Percentiles rank a stretch among this genome's conserved stretches.
Evolutionary conservation across 257 asterid genomes (phyloP).

Genomic region (Hygrophila difformis): DNA sequence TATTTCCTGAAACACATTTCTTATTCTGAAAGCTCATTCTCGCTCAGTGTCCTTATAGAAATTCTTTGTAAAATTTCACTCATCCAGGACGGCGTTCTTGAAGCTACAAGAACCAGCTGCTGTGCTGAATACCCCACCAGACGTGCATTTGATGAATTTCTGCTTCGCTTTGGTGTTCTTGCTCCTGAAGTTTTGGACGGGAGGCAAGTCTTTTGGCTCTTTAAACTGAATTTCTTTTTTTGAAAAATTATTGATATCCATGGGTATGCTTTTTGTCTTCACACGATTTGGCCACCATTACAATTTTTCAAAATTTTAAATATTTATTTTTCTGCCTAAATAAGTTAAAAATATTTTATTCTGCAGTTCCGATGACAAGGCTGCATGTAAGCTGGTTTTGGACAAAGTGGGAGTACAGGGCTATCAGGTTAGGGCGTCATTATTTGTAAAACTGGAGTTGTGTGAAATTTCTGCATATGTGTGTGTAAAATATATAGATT

Average conservation of each 20-base stretch:
- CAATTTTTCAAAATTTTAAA: too few relatives aligned
- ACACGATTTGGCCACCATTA: too few relatives aligned
- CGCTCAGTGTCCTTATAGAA: background rate
- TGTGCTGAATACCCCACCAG: slow-evolving; percentile 99
- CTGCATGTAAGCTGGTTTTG: slow-evolving; percentile 78
- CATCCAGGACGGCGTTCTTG: slow-evolving; percentile 77
- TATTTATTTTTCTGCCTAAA: too few relatives aligned
- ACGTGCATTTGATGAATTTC: slow-evolving; percentile 94
- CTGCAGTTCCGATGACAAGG: slow-evolving; percentile 79
- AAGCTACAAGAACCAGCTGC: slow-evolving; percentile 97
- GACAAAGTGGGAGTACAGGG: slow-evolving; percentile 86
- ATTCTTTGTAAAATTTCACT: background rate
- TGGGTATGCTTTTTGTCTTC: background rate
- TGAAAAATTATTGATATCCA: too few relatives aligned
- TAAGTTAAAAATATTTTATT: background rate
- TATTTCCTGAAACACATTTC: slow-evolving; percentile 21
- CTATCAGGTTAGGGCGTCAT: slow-evolving; percentile 55
- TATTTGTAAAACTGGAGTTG: too few relatives aligned
- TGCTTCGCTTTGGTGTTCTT: slow-evolving; percentile 97
- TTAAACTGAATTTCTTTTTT: background rate
- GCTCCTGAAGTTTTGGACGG: slow-evolving; percentile 67
- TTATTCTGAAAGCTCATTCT: slow-evolving; percentile 10
- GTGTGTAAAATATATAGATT: too few relatives aligned
- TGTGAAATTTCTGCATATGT: too few relatives aligned
- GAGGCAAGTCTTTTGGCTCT: slow-evolving; percentile 39